These are phyloP conservation scores for Trichoderma atroviride DNA, from an alignment of 2,329 filamentous ascomycete genomes.

Conservation along the genomic window DNA sequence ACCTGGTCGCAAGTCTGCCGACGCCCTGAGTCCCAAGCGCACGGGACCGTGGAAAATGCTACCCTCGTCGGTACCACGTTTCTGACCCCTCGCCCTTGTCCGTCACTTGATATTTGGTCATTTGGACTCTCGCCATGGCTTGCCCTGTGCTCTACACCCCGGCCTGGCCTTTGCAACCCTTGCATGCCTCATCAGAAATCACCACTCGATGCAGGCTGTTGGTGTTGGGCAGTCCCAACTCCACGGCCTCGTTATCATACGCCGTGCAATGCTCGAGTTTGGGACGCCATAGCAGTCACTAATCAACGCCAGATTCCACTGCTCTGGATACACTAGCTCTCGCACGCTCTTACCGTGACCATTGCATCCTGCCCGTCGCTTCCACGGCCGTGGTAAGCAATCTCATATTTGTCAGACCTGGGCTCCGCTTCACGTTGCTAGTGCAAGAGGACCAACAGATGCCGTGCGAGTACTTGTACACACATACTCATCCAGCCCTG, in stretches of 20 bases:
- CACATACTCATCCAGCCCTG: neutral
- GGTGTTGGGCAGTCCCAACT: slow-evolving; percentile 1
- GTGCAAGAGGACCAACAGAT: neutral
- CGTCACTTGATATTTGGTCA: slow-evolving; percentile 15
- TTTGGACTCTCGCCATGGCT: neutral
- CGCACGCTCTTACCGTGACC: neutral
- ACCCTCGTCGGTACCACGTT: slow-evolving; percentile 6
- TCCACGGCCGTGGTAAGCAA: slow-evolving; percentile 20
- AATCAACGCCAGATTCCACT: neutral
- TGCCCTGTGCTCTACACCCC: slow-evolving; percentile 9
- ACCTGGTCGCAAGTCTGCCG: slow-evolving; percentile 3
- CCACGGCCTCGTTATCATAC: slow-evolving; percentile 10
- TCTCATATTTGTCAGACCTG: slow-evolving; percentile 4
- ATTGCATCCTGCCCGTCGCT: slow-evolving; percentile 8
- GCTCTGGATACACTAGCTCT: neutral
- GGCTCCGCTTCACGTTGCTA: neutral
- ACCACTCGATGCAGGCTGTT: neutral
- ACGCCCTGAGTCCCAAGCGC: slow-evolving; percentile 5
- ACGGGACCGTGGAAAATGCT: slow-evolving; percentile 5
- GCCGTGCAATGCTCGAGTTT: neutral
- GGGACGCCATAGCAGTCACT: neutral
- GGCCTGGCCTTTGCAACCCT: slow-evolving; percentile 6
- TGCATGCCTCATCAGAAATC: slow-evolving; percentile 3
- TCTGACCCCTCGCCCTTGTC: neutral
- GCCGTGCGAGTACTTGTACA: too few relatives aligned